Base-by-base conservation (phyloP, 1,284 basidiomycete species). In the Puccinia novopanici region DNA sequence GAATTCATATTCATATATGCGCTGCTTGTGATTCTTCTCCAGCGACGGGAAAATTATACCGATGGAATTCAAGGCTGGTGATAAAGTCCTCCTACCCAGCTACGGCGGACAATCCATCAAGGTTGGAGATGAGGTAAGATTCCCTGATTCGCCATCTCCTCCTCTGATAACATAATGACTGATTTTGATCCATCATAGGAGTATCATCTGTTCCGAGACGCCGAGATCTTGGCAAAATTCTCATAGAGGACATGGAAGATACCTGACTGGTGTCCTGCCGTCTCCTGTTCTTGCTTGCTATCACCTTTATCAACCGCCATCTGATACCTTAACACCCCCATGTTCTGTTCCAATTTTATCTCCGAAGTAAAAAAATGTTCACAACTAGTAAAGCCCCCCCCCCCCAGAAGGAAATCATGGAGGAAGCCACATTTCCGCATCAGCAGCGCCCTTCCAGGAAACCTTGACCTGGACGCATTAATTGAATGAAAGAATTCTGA, bases 51-150 rank as follows among this genome's bases (percentile, higher is more conserved):
- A 89, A 52, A 81, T 96, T 24, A 87, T 92, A n/a, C 92, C 95
- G 15, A 90, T 91, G 34, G 87, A 88, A 54, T 95, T 98, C 80
- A 91, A 92, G 88, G 89, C 91, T 42, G 96, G 96, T 68, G 96
- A 98, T 88, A 90, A 93, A 55, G 95, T 98, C 12, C 89, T 99
- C 75, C 88, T 99, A 6, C 96, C 96, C 10, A 92, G 93, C 34
- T 99, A 95, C 93, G 96, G 96, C 80, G 96, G 96, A 22, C 95
- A 92, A 86, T 87, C 92, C 24, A 95, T 99, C 88, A 99, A 98
- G 88, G 91, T 99, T 76, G 95, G 95, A 81, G 96, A 99, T 45
- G 95, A 98, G 86, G 95, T 94, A 85, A 84, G 92, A 89, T 54
- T 24, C 3, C n/a, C 2, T 15, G 3, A 34, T 34, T 48, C 22